Conservation (phyloP, 768 basidiomycete genomes). For the Lactarius pseudohatsudake region DNA sequence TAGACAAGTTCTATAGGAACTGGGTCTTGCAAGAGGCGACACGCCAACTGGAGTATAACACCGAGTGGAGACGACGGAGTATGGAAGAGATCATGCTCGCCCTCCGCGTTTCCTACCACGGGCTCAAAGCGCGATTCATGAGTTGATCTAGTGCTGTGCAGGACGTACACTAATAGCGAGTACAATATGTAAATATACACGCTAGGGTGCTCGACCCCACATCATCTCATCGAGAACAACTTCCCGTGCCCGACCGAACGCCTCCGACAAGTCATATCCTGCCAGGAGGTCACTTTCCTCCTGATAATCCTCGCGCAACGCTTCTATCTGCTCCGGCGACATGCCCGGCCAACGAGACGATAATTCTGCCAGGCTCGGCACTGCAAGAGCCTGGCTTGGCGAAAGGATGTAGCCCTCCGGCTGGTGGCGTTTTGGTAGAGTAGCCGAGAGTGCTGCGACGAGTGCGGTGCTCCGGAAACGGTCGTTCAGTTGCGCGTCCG, state of each 20-base stretch:
- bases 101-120: constrained; percentile 51
- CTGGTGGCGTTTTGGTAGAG: constrained; percentile 43
- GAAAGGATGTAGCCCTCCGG: constrained; percentile 51
- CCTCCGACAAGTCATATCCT: constrained; percentile 54
- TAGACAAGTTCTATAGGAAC: constrained; percentile 69
- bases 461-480: constrained; percentile 75
- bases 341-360: constrained; percentile 73
- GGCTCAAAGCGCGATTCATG: constrained; percentile 32
- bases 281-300: constrained; percentile 59
- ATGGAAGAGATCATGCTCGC: constrained; percentile 54
- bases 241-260: constrained; percentile 63
- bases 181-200: background rate
- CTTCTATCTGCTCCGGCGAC: constrained; percentile 62
- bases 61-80: constrained; percentile 67
- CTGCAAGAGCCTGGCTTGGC: constrained; percentile 57
- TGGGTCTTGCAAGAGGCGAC: constrained; percentile 72
- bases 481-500: constrained; percentile 72
- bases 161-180: background rate
- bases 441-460: constrained; percentile 59
- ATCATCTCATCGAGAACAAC: constrained; percentile 53
- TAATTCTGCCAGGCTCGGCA: constrained; percentile 61
- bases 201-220: constrained; percentile 34
- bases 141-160: constrained; percentile 18
- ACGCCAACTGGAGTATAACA: constrained; percentile 58
- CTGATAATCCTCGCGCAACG: constrained; percentile 58